Evolutionary conservation across 1,284 basidiomycete genomes (phyloP).

Genomic region (Puccinia novopanici): DNA sequence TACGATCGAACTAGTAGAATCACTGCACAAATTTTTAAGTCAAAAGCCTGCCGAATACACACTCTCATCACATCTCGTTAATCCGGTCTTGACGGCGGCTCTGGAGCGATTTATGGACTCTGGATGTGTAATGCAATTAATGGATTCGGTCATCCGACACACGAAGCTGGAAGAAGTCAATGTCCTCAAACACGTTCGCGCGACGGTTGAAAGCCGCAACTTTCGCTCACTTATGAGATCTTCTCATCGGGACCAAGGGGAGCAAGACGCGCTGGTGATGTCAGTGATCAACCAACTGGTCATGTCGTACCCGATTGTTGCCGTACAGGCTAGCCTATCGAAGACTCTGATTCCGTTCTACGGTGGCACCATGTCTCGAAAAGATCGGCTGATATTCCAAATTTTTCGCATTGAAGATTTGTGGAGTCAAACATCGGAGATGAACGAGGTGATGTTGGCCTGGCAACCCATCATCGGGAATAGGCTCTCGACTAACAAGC

Average conservation of each 20-base stretch:
- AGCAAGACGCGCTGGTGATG: constrained; percentile 30
- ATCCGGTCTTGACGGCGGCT: constrained; percentile 39
- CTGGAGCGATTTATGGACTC: constrained; percentile 30
- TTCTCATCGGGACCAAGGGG: neutral
- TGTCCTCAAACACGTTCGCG: constrained; percentile 36
- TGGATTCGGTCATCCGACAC: constrained; percentile 9
- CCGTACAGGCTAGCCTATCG: constrained; percentile 34
- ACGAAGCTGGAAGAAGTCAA: constrained; percentile 33
- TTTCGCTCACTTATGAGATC: constrained; percentile 46
- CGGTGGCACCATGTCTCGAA: constrained; percentile 38
- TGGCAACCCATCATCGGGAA: constrained; percentile 40
- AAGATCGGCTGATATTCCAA: constrained; percentile 37
- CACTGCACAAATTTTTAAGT: constrained; percentile 21
- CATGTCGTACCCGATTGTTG: constrained; percentile 21
- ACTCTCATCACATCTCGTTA: constrained; percentile 43
- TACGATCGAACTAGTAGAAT: constrained; percentile 21
- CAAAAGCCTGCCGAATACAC: constrained; percentile 13
- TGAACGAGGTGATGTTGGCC: constrained; percentile 22
- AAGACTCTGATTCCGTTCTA: constrained; percentile 41
- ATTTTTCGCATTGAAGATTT: constrained; percentile 48
- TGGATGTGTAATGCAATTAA: constrained; percentile 32
- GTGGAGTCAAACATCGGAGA: constrained; percentile 19
- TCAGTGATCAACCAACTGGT: constrained; percentile 30
- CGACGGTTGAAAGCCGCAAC: constrained; percentile 36
- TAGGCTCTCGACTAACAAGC: neutral